Percentiles rank a stretch among this genome's conserved stretches.
Conservation (phyloP, 441 rosid genomes). For the Populus hybrid region DNA sequence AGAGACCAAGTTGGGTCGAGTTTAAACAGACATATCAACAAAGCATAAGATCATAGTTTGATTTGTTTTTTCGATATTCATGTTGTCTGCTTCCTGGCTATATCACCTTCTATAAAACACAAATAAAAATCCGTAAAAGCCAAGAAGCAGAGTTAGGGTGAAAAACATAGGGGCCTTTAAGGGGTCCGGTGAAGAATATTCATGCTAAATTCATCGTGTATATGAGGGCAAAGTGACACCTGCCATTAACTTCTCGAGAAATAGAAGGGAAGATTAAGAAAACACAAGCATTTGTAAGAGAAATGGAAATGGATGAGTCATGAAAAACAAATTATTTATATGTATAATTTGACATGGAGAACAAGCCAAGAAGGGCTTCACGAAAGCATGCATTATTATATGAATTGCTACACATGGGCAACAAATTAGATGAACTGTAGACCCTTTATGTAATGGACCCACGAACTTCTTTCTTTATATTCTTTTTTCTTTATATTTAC, state of each 20-base stretch:
- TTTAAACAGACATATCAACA: slow-evolving; percentile 27
- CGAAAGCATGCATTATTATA: slow-evolving; percentile 5
- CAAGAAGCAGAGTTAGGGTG: not conserved
- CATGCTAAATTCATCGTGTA: not conserved
- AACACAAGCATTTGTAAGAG: not conserved
- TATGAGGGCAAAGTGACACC: not conserved
- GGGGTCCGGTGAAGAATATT: not conserved
- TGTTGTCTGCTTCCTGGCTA: not conserved
- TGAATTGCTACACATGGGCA: slow-evolving; percentile 30
- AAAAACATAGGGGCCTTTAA: not conserved
- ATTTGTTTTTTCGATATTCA: not conserved
- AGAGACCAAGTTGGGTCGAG: slow-evolving; percentile 12
- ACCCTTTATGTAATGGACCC: slow-evolving; percentile 23
- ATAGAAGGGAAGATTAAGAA: not conserved
- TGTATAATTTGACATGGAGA: not conserved
- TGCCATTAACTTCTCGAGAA: not conserved
- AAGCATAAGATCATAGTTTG: not conserved
- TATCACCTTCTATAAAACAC: not conserved
- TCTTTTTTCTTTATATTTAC: not conserved
- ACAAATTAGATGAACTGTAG: slow-evolving; percentile 32
- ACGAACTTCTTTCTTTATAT: slow-evolving; percentile 15
- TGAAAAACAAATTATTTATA: too few species aligned
- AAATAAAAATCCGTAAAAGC: not conserved
- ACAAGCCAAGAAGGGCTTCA: not conserved
- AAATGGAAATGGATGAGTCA: not conserved